Base-by-base conservation (phyloP, 139 green algal genomes). In the Tetraselmis chui region DNA sequence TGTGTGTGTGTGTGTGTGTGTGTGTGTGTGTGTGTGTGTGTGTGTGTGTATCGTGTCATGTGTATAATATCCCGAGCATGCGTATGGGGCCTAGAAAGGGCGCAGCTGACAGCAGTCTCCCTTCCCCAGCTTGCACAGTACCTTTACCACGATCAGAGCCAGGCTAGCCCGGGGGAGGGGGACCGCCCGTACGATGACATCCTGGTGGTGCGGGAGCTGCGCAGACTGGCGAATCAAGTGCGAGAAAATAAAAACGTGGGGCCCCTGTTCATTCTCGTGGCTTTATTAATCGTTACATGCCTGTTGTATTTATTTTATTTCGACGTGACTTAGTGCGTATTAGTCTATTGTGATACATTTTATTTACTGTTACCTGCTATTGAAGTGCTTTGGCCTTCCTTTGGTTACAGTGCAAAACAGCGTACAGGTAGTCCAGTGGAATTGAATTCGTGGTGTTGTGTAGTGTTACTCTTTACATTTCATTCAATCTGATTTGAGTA, bases 111-210 rank as follows among this genome's bases (percentile, higher is more conserved):
- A n/a, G n/a, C n/a, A n/a, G n/a, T n/a, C n/a, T n/a, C n/a, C n/a
- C n/a, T n/a, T n/a, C 45, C 89, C 25, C 30, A 77, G 59, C 67
- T 83, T 2, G 91, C 87, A 32, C 91, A 93, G 59, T 94, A 89
- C 81, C 27, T 94, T 76, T 90, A 91, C 82, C 86, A 92, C 67
- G 75, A 78, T 0, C 30, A 87, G 29, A 89, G 85, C 59, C 58
- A 86, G 30, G 78, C 80, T 5, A 32, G 80, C 29, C 82, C 86
- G 0, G 58, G 29, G 1, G 80, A 86, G 22, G 88, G 90, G 23
- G 85, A 90, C 23, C 88, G 81, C 32, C 22, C 87, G 25, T 93
- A 93, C 80, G 30, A n/a, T 0, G 88, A 93, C 59, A 30, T 93
- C 24, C 77, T 79, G 29, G 80, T 93, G 26, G 77, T 92, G 1